phyloP scores from a whole-genome alignment of 257 asterid genomes.

The Nyctanthes arbortristis region DNA sequence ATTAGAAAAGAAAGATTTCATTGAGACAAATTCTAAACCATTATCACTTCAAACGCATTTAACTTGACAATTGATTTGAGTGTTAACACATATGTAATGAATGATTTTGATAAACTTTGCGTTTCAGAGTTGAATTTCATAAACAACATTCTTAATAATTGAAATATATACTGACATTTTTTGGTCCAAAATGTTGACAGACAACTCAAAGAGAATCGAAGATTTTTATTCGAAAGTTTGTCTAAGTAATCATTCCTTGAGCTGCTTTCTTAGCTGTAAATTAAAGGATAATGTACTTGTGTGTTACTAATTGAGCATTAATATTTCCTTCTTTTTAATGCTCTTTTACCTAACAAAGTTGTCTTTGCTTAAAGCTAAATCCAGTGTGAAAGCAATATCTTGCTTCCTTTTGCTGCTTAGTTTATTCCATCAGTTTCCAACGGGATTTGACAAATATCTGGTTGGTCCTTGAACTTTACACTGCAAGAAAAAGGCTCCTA shows the following conservation, averaged over 20 bases:
- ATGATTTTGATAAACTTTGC: not conserved
- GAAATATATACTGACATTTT: too few relatives aligned
- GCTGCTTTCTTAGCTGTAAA: conserved; percentile 42
- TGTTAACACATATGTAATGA: not conserved
- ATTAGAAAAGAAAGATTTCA: not conserved
- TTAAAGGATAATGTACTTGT: conserved; percentile 1
- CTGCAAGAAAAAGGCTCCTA: not conserved
- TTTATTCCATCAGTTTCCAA: not conserved
- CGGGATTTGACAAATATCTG: conserved; percentile 18
- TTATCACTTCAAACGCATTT: not conserved
- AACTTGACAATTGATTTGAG: not conserved
- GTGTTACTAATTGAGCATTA: conserved; percentile 3
- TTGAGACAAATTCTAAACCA: not conserved
- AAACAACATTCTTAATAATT: too few relatives aligned
- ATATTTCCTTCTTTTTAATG: conserved; percentile 7
- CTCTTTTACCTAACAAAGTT: conserved; percentile 43
- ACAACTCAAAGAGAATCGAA: too few relatives aligned
- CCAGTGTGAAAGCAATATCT: conserved; percentile 40
- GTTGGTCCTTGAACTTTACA: not conserved
- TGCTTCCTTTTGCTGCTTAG: conserved; percentile 18
- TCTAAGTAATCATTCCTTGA: conserved; percentile 33
- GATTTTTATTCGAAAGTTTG: conserved; percentile 21
- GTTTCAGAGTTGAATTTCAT: not conserved
- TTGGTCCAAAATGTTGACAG: too few relatives aligned
- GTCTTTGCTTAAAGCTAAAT: conserved; percentile 67